Evolutionary conservation across 805 yeast species (phyloP).

Genomic region (Candida railenensis): DNA sequence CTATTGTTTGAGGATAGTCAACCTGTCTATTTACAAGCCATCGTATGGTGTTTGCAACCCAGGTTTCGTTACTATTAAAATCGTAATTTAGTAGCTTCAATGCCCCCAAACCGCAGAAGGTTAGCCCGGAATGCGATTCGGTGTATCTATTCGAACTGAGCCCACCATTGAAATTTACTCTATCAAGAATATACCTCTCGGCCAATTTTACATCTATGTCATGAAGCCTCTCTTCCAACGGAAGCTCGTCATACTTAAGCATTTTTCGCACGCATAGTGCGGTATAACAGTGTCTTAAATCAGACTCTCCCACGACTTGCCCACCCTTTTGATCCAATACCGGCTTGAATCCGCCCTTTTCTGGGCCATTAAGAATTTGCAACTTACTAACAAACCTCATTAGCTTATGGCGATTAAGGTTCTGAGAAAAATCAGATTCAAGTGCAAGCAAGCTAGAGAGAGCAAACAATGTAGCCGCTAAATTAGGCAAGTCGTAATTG

Average conservation of each 20-base stretch:
- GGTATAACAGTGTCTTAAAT: conserved; percentile 70
- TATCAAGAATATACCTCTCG: conserved; percentile 27
- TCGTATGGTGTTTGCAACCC: conserved; percentile 37
- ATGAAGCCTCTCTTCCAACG: conserved; percentile 15
- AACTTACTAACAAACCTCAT: conserved; percentile 56
- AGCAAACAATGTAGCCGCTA: conserved; percentile 79
- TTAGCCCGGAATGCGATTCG: conserved; percentile 86
- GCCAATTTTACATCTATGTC: conserved; percentile 47
- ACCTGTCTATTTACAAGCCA: conserved; percentile 72
- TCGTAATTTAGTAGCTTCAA: conserved; percentile 40
- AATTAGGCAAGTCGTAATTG: conserved; percentile 58
- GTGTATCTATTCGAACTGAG: conserved; percentile 48
- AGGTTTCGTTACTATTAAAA: conserved; percentile 10
- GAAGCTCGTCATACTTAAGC: conserved; percentile 37
- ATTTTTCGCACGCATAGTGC: conserved; percentile 65
- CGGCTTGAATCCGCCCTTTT: conserved; percentile 35
- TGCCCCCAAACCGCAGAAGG: conserved; percentile 78
- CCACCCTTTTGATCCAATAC: conserved; percentile 20
- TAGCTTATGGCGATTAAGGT: conserved; percentile 44
- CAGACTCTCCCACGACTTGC: conserved; percentile 58
- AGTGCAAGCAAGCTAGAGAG: conserved; percentile 55
- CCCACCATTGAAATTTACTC: conserved; percentile 63
- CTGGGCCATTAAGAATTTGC: conserved; percentile 42
- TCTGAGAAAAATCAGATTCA: conserved; percentile 36
- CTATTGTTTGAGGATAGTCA: conserved; percentile 21